phyloP scores from a whole-genome alignment of 306 rosid genomes.

The Cajanus cajan region DNA sequence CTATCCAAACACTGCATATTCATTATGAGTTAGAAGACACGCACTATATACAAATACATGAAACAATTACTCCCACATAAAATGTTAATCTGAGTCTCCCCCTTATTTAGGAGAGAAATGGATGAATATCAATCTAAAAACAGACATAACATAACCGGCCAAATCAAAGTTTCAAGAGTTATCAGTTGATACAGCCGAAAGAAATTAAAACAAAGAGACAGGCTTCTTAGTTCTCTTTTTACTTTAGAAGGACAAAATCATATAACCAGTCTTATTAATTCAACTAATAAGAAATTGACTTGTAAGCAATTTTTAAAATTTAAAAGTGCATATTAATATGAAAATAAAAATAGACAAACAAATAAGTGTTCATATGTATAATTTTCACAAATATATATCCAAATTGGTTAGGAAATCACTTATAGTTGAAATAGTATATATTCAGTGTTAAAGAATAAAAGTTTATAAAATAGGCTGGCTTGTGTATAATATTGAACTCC shows the following conservation, averaged over 20 bases:
- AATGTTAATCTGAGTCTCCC: slow-evolving; percentile 34
- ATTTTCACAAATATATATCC: neutral
- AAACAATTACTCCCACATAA: slow-evolving; percentile 22
- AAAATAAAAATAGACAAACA: neutral
- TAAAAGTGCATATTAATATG: neutral
- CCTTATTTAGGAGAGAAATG: neutral
- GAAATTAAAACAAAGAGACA: neutral
- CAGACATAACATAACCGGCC: neutral
- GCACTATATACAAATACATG: neutral
- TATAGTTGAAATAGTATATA: neutral
- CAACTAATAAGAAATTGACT: neutral
- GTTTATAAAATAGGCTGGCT: neutral
- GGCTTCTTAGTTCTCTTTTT: neutral
- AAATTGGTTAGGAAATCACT: neutral
- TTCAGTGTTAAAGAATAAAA: neutral
- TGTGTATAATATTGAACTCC: neutral
- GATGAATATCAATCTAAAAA: neutral
- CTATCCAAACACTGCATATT: slow-evolving; percentile 89
- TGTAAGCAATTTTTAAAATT: neutral
- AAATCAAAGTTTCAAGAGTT: neutral
- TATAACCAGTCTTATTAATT: neutral
- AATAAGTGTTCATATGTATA: neutral
- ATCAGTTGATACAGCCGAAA: neutral
- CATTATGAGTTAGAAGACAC: slow-evolving; percentile 20
- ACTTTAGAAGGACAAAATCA: neutral